phyloP scores from a whole-genome alignment of 2,329 filamentous ascomycete species.

The Apiospora pterosperma region DNA sequence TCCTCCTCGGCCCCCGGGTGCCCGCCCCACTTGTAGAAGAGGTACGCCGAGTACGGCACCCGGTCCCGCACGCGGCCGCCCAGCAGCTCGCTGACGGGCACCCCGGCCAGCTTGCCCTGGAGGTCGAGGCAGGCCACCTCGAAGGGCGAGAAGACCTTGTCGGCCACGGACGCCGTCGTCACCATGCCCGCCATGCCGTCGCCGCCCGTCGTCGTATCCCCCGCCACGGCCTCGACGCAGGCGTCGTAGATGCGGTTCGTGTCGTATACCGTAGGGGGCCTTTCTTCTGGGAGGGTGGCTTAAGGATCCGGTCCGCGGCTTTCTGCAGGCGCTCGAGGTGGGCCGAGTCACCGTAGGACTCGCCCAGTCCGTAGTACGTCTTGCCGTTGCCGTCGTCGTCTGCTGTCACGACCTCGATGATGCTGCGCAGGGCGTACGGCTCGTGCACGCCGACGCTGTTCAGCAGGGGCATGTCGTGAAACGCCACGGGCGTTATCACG shows the following conservation, averaged over 20 bases:
- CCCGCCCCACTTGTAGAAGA: conserved; percentile 41
- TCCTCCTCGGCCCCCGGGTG: conserved; percentile 35
- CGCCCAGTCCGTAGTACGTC: conserved; percentile 38
- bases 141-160: conserved; percentile 40
- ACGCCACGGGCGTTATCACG: conserved; percentile 39
- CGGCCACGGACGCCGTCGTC: conserved; percentile 35
- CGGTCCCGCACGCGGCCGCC: conserved; percentile 35
- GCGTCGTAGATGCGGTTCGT: too few species aligned
- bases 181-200: conserved; percentile 35
- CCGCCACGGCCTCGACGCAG: conserved; percentile 17
- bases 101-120: conserved; percentile 35
- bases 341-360: conserved; percentile 37
- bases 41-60: conserved; percentile 40
- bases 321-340: conserved; percentile 31
- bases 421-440: conserved; percentile 37
- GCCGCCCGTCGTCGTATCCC: conserved; percentile 18
- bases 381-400: too few species aligned
- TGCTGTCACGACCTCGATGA: conserved; percentile 33
- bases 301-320: conserved; percentile 26
- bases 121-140: conserved; percentile 40
- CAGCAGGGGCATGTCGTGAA: conserved; percentile 41
- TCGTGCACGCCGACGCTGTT: conserved; percentile 42
- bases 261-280: conserved; percentile 25
- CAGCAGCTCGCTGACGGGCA: conserved; percentile 36
- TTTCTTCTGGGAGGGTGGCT: conserved; percentile 22